A percentile compares a stretch with the other conserved stretches of the same genome.
These are phyloP conservation scores for Penicillium samsonianum DNA, from an alignment of 495 filamentous ascomycete species.

Conservation along the genomic window DNA sequence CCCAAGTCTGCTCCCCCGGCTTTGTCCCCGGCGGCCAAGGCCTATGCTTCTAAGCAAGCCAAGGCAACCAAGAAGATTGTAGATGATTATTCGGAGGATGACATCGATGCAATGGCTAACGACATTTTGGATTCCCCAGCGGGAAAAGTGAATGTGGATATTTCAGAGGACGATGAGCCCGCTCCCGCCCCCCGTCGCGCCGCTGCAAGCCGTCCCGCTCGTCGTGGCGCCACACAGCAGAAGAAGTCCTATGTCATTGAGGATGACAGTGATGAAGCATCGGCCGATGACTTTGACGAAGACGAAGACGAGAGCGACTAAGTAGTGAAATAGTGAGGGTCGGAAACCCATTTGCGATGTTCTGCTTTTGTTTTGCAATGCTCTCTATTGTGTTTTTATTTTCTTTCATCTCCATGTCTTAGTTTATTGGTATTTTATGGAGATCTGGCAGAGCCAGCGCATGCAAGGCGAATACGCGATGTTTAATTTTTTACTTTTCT, in stretches of 20 bases:
- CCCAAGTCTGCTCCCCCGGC: slow-evolving; percentile 46
- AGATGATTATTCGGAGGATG: slow-evolving; percentile 49
- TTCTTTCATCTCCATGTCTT: slow-evolving; percentile 14
- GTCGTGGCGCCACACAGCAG: slow-evolving; percentile 52
- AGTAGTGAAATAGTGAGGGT: neutral
- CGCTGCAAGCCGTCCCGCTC: slow-evolving; percentile 48
- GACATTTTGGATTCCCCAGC: slow-evolving; percentile 57
- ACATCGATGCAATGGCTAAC: slow-evolving; percentile 57
- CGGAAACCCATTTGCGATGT: neutral
- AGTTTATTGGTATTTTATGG: slow-evolving; percentile 14
- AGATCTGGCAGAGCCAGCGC: slow-evolving; percentile 24
- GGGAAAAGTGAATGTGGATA: slow-evolving; percentile 35
- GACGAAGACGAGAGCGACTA: slow-evolving; percentile 44
- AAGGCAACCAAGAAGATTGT: slow-evolving; percentile 50
- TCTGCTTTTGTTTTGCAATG: slow-evolving; percentile 16
- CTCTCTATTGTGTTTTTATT: slow-evolving; percentile 14
- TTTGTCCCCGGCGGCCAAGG: slow-evolving; percentile 78
- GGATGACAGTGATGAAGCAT: slow-evolving; percentile 52
- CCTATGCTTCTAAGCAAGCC: slow-evolving; percentile 72
- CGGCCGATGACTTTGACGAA: slow-evolving; percentile 39
- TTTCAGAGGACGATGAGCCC: slow-evolving; percentile 34
- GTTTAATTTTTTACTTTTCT: neutral
- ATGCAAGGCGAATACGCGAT: slow-evolving; percentile 12
- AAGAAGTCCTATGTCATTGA: slow-evolving; percentile 59
- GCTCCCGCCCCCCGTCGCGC: slow-evolving; percentile 39